A percentile compares a stretch with the other conserved stretches of the same genome.
Conservation (phyloP, 2,329 filamentous ascomycete species). For the Seiridium cupressi region DNA sequence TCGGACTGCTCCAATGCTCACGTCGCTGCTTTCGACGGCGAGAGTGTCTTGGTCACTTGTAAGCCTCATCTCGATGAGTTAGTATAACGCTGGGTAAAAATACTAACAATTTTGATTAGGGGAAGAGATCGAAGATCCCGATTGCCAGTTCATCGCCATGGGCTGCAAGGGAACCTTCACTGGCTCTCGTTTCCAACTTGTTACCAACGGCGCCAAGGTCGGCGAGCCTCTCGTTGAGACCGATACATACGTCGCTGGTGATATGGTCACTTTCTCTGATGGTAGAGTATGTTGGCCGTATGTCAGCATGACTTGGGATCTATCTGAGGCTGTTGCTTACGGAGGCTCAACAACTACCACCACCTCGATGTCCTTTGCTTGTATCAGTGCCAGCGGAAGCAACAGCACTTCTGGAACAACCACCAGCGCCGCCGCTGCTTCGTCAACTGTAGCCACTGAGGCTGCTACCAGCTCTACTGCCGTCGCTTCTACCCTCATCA, state of each 20-base stretch:
- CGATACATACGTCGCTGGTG: conserved; percentile 58
- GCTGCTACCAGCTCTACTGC: background rate
- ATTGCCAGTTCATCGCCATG: conserved; percentile 56
- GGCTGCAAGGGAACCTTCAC: conserved; percentile 58
- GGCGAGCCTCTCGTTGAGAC: conserved; percentile 47
- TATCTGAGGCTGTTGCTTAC: conserved; percentile 28
- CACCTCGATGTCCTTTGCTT: conserved; percentile 53
- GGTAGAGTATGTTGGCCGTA: conserved; percentile 62
- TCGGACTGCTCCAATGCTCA: conserved; percentile 51
- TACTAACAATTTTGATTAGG: background rate
- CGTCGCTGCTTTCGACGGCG: conserved; percentile 43
- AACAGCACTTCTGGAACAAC: background rate
- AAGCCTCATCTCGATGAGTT: background rate
- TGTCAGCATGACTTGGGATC: conserved; percentile 52
- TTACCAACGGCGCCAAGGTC: conserved; percentile 49
- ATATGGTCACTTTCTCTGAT: conserved; percentile 60
- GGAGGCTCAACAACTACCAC: conserved; percentile 21
- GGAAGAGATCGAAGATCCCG: conserved; percentile 58
- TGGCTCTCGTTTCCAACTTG: conserved; percentile 59
- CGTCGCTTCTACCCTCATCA: background rate
- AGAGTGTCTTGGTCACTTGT: conserved; percentile 52
- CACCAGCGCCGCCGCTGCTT: background rate
- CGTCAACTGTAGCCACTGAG: background rate
- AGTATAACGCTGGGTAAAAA: background rate
- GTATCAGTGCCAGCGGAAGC: conserved; percentile 20